Evolutionary conservation across 805 yeast genomes (phyloP).

Genomic region (Saccharomyces paradoxus): DNA sequence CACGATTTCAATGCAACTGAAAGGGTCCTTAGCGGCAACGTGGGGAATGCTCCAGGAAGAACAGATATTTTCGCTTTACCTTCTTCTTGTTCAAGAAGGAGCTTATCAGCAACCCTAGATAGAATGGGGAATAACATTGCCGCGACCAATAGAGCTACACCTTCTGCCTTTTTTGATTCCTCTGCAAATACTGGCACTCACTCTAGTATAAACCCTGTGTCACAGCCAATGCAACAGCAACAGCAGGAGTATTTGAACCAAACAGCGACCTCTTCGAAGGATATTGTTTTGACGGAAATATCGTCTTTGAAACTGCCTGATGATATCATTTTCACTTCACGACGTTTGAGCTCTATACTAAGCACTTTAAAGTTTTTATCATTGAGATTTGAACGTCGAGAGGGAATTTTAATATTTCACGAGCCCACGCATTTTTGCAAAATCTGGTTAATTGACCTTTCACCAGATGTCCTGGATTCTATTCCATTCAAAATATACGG

Average conservation of each 20-base stretch:
- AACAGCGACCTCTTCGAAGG: constrained; percentile 44
- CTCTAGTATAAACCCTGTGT: background rate
- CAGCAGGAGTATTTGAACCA: constrained; percentile 7
- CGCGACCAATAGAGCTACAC: constrained; percentile 7
- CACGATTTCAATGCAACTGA: background rate
- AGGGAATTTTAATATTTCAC: constrained; percentile 53
- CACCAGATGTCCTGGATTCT: constrained; percentile 20
- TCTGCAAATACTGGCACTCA: constrained; percentile 19
- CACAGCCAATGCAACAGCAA: constrained; percentile 2
- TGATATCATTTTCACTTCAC: constrained; percentile 31
- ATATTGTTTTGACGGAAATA: constrained; percentile 59
- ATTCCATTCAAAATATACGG: constrained; percentile 23
- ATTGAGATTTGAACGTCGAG: constrained; percentile 41
- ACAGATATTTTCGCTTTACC: background rate
- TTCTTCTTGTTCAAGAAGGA: constrained; percentile 10
- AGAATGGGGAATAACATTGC: constrained; percentile 13
- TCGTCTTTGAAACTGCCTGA: constrained; percentile 34
- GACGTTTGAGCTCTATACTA: constrained; percentile 11
- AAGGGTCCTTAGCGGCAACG: background rate
- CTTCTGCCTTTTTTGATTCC: constrained; percentile 20
- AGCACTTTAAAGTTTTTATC: constrained; percentile 12
- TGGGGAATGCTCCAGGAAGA: background rate
- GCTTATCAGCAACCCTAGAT: constrained; percentile 26
- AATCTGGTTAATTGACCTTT: constrained; percentile 37
- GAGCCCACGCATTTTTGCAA: constrained; percentile 35